These are phyloP conservation scores for Clonostachys rhizophaga DNA, from an alignment of 2,329 filamentous ascomycete genomes.

Conservation along the genomic window DNA sequence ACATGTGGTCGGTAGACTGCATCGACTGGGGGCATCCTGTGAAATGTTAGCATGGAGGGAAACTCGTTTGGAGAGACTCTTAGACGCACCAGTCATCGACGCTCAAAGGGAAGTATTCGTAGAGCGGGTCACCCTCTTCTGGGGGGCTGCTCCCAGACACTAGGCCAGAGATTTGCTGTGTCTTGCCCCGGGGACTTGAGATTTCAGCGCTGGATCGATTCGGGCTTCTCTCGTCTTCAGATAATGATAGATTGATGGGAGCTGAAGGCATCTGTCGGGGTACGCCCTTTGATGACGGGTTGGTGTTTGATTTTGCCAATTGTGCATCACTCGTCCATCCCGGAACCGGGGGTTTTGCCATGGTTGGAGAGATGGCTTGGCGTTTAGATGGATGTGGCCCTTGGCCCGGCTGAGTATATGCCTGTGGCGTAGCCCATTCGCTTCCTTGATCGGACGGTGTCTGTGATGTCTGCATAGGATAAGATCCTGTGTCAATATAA, in stretches of 20 bases:
- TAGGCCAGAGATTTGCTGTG: constrained; percentile 22
- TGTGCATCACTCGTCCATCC: constrained; percentile 3
- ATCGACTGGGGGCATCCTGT: constrained; percentile 78
- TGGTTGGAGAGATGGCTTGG: constrained; percentile 44
- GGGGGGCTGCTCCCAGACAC: constrained; percentile 53
- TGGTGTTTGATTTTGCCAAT: neutral
- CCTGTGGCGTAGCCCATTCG: constrained; percentile 40
- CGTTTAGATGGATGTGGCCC: constrained; percentile 47
- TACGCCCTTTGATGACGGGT: constrained; percentile 3
- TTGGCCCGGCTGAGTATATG: constrained; percentile 23
- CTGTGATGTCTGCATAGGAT: constrained; percentile 2
- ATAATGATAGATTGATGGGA: constrained; percentile 50
- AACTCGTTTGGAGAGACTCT: neutral
- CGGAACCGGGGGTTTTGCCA: constrained; percentile 27
- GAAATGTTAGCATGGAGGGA: neutral
- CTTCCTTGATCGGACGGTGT: constrained; percentile 24
- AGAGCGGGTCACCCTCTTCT: constrained; percentile 78
- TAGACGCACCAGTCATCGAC: constrained; percentile 71
- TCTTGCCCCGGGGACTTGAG: constrained; percentile 44
- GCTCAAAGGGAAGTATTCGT: constrained; percentile 91
- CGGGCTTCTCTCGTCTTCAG: constrained; percentile 56
- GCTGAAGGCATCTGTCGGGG: constrained; percentile 20
- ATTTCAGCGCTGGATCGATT: constrained; percentile 44
- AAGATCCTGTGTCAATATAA: neutral
- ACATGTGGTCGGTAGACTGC: constrained; percentile 89